phyloP scores from a whole-genome alignment of 306 rosid species.

The Hippophae gyantsensis region DNA sequence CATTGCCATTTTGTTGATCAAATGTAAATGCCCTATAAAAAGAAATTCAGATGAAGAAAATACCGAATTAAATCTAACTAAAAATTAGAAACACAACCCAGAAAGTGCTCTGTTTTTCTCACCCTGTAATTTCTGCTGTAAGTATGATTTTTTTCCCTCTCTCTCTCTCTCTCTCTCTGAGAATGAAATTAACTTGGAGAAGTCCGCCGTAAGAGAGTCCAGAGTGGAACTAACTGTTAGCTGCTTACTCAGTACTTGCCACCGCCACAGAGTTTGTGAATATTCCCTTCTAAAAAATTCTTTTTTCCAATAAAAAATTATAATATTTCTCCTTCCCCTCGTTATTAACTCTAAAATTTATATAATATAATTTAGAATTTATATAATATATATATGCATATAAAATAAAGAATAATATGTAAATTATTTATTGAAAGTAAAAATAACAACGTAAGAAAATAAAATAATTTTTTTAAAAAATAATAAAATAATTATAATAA shows the following conservation, averaged over 20 bases:
- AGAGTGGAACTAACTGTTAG: conserved; percentile 5
- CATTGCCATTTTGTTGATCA: neutral
- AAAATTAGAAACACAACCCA: conserved; percentile 3
- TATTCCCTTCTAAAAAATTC: neutral
- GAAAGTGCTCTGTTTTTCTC: conserved; percentile 6
- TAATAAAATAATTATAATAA: too few species aligned
- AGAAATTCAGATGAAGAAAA: neutral
- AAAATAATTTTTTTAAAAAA: too few species aligned
- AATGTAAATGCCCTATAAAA: neutral
- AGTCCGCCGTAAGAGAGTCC: conserved; percentile 23
- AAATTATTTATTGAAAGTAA: too few species aligned
- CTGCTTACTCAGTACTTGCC: neutral
- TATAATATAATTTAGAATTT: too few species aligned
- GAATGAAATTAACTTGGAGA: conserved; percentile 5
- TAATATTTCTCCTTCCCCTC: neutral
- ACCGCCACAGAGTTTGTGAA: conserved; percentile 13
- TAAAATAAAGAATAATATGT: too few species aligned
- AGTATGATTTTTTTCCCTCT: neutral
- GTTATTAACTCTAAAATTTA: neutral
- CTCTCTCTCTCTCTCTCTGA: too few species aligned
- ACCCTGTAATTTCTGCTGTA: neutral
- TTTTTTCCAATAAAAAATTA: neutral
- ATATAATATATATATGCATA: too few species aligned
- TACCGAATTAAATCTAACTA: conserved; percentile 14
- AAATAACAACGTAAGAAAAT: too few species aligned